Conservation (phyloP, 345 rosid genomes). For the Schrenkiella parvula region DNA sequence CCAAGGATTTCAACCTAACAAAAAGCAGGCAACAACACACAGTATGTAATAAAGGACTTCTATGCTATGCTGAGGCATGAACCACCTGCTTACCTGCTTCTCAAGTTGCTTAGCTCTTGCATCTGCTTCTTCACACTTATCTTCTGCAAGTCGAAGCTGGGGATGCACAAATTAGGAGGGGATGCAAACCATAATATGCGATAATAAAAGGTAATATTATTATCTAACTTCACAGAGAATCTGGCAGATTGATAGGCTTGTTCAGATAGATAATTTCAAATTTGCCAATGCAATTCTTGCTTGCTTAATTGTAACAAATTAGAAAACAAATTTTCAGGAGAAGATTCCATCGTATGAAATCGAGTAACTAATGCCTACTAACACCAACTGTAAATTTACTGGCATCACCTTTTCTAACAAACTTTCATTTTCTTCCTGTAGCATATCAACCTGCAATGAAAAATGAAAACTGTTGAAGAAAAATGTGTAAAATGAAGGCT, state of each 20-base stretch:
- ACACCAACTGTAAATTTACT: conserved; percentile 24
- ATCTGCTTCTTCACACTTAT: conserved; percentile 80
- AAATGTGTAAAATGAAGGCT: background rate
- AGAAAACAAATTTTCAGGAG: background rate
- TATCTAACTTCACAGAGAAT: conserved; percentile 10
- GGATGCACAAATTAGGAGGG: conserved; percentile 40
- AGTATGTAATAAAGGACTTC: background rate
- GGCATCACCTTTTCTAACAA: conserved; percentile 54
- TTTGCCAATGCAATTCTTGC: background rate
- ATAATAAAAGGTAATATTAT: background rate
- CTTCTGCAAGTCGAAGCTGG: conserved; percentile 91
- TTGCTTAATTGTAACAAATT: background rate
- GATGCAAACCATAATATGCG: conserved; percentile 16
- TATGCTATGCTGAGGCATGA: background rate
- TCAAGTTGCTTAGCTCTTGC: conserved; percentile 82
- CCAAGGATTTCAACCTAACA: conserved; percentile 78
- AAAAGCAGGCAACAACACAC: background rate
- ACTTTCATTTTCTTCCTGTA: conserved; percentile 66
- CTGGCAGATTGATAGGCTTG: background rate
- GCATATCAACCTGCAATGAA: conserved; percentile 70
- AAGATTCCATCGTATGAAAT: background rate
- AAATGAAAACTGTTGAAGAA: conserved; percentile 13
- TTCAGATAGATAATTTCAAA: background rate
- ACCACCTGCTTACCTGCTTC: conserved; percentile 53
- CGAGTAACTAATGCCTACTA: conserved; percentile 4